Base-by-base conservation (phyloP, 1,139 yeast genomes). In the Magnusiomyces tetraspermus region DNA sequence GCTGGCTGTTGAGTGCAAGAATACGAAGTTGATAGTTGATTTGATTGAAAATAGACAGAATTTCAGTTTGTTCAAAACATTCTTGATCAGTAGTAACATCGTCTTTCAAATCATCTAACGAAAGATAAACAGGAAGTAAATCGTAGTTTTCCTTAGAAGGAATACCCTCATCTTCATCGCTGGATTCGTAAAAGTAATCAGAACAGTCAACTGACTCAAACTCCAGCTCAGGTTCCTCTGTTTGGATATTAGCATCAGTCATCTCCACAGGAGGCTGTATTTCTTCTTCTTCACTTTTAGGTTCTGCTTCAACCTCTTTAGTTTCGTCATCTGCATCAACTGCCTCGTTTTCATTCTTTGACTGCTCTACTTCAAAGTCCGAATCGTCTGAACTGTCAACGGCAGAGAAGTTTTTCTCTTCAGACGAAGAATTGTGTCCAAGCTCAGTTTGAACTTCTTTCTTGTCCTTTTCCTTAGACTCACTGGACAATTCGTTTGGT, bases 301-400 rank as follows among this genome's bases (percentile, higher is more conserved):
- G 2, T 11, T 10, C 21, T 17, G 3, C 21, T 2, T 22, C 23
- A 38, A 23, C 21, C 23, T 38, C 43, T n/a, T 3, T 11, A n/a
- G 11, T 22, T 13, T 43, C 46, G 21, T 42, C 51, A 17, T n/a
- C 31, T 2, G 51, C 47, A 17, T 17, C 13, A 38, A 49, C 53
- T 47, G 31, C 51, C 3, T 48, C 53, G 21, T 50, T 53, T n/a
- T 48, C 55, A n/a, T 42, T 50, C 24, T 53, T 51, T 13, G 51
- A 54, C 31, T 40, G 43, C 19, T 56, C 59, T n/a, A 28, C 21
- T 2, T 38, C 43, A 10, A 15, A 40, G 1, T 38, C 28, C 30
- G 51, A 55, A 30, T 40, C 28, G 6, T 42, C 47, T n/a, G n/a
- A n/a, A 22, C 42, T 48, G 22, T 38, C 53, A 6, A 30, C 51